A percentile compares a stretch with the other conserved stretches of the same genome.
These are phyloP conservation scores for Malassezia yamatoensis DNA, from an alignment of 1,284 basidiomycete species.

Conservation along the genomic window DNA sequence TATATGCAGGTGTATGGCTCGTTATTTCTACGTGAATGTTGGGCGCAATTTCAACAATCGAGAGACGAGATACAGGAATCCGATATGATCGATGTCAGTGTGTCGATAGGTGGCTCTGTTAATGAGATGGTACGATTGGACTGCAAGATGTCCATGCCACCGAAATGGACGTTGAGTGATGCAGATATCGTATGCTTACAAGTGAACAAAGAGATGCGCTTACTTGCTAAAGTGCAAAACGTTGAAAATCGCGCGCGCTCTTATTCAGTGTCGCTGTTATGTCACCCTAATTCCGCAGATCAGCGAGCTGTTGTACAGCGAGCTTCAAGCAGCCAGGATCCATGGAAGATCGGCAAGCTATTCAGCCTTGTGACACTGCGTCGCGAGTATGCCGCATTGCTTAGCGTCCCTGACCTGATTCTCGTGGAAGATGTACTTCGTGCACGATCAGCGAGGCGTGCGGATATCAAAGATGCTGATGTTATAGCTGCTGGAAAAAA, in stretches of 20 bases:
- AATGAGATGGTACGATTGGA: conserved; percentile 59
- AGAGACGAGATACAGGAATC: conserved; percentile 54
- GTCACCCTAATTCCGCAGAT: not conserved
- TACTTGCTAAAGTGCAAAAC: conserved; percentile 15
- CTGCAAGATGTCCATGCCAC: not conserved
- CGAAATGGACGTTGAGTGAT: not conserved
- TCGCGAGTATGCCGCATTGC: conserved; percentile 80
- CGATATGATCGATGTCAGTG: not conserved
- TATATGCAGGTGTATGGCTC: conserved; percentile 74
- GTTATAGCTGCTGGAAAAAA: conserved; percentile 56
- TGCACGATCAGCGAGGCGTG: conserved; percentile 55
- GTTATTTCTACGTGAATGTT: conserved; percentile 78
- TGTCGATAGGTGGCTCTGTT: conserved; percentile 2
- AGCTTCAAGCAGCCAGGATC: conserved; percentile 10
- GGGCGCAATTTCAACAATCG: conserved; percentile 74
- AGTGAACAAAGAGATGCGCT: not conserved
- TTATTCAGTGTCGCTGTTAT: not conserved
- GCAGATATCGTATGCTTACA: conserved; percentile 12
- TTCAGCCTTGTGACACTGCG: conserved; percentile 82
- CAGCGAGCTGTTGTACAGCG: conserved; percentile 9
- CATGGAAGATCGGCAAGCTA: conserved; percentile 68
- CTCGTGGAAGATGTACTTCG: conserved; percentile 61
- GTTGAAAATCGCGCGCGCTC: conserved; percentile 1
- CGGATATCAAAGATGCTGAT: conserved; percentile 53
- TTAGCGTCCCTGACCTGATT: conserved; percentile 73